Base-by-base conservation (phyloP, 768 basidiomycete species). In the Tricholoma sp. region DNA sequence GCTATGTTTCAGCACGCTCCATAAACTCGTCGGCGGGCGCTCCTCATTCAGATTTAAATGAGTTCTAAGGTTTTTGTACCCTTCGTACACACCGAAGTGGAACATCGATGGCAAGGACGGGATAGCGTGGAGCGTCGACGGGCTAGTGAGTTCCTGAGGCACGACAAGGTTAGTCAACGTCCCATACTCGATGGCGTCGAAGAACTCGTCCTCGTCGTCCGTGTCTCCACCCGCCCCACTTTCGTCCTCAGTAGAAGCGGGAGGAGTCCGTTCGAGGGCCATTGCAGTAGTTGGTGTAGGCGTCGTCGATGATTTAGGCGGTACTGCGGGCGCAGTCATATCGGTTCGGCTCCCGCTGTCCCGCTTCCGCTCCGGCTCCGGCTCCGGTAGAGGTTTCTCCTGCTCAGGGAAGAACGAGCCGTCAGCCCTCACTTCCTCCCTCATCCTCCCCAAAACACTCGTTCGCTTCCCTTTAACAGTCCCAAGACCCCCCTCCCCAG, bases 141-240 rank as follows among this genome's bases (percentile, higher is more conserved):
- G 79, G 56, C 77, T 78, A 20, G 78, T 72, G n/a, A 92, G 77
- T 11, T 80, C 77, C 28, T 85, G 79, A 50, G 83, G 80, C 15
- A 95, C 78, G 28, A 88, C 72, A 13, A 95, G 76, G 63, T 88
- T 91, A 4, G 91, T 89, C 0, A 95, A 72, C 41, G 77, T 84
- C 48, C 88, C 88, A 13, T 84, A 71, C 66, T 98, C 95, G 64
- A 98, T 94, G 31, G 96, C 95, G 68, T 98, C 96, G 66, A 96
- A 98, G 71, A 98, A 98, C 70, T 98, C 94, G 71, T 98, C 96
- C 65, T 94, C 89, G 42, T 91, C 89, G 63, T 90, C 89, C 1
- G 87, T 88, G 9, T 76, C 77, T 13, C 70, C 71, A 4, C 70
- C 69, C 13, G 64, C 58, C 9, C 58, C 63, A 53, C 53, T 55